Percentiles rank a stretch among this genome's conserved stretches.
phyloP scores from a whole-genome alignment of 1,284 basidiomycete species.

The Melanopsichium pennsylvanicum region DNA sequence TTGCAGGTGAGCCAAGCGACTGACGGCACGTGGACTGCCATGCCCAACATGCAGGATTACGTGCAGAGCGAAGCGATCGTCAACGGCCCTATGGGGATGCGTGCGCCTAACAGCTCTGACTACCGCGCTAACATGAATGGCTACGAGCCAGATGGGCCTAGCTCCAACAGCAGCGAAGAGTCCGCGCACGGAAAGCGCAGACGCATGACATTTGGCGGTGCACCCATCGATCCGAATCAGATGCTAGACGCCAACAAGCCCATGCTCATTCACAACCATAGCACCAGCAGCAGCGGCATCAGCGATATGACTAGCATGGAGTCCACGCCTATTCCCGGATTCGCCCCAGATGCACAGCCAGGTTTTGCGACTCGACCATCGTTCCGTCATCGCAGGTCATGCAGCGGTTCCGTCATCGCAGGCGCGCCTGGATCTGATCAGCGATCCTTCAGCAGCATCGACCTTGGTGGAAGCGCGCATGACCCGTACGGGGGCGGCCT shows the following conservation, averaged over 20 bases:
- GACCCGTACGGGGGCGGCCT: conserved; percentile 13
- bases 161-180: conserved; percentile 32
- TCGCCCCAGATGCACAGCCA: conserved; percentile 13
- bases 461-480: conserved; percentile 9
- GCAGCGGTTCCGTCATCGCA: conserved; percentile 29
- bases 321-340: conserved; percentile 13
- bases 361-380: conserved; percentile 20
- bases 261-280: conserved; percentile 26
- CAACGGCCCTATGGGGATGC: conserved; percentile 19
- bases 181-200: conserved; percentile 35
- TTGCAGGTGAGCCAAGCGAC: conserved; percentile 3
- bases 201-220: conserved; percentile 43
- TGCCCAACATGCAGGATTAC: conserved; percentile 19
- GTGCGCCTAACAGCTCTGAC: conserved; percentile 13
- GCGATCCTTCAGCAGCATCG: conserved; percentile 27
- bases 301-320: conserved; percentile 21
- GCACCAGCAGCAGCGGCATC: conserved; percentile 24
- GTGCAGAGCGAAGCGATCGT: conserved; percentile 15
- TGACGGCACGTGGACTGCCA: conserved; percentile 11
- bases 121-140: conserved; percentile 18
- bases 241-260: conserved; percentile 18
- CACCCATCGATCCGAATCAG: conserved; percentile 18
- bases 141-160: conserved; percentile 32
- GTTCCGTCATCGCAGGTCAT: conserved; percentile 32
- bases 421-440: conserved; percentile 22